These are phyloP conservation scores for Cladobotryum protrusum DNA, from an alignment of 2,329 filamentous ascomycete genomes.

Conservation along the genomic window DNA sequence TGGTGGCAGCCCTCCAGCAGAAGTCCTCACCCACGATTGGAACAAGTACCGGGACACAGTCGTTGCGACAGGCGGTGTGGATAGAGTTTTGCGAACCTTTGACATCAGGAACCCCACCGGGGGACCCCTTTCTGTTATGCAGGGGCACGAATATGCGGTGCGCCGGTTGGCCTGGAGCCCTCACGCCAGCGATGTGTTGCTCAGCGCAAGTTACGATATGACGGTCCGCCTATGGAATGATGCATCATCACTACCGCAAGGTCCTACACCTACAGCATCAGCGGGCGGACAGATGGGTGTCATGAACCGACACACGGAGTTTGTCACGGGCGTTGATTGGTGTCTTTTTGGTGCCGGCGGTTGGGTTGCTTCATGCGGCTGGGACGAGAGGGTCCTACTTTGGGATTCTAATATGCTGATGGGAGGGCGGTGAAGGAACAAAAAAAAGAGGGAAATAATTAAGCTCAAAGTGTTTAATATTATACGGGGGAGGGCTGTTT, in stretches of 20 bases:
- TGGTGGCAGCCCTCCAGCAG: slow-evolving; percentile 56
- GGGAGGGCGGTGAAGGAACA: slow-evolving; percentile 18
- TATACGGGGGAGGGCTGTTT: neutral
- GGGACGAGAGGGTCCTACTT: slow-evolving; percentile 85
- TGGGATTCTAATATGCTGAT: slow-evolving; percentile 72
- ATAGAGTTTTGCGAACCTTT: slow-evolving; percentile 80
- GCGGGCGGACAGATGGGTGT: slow-evolving; percentile 69
- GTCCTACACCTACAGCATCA: slow-evolving; percentile 30
- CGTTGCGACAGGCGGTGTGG: slow-evolving; percentile 83
- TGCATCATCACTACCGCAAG: slow-evolving; percentile 41
- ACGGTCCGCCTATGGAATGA: slow-evolving; percentile 92
- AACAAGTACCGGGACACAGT: slow-evolving; percentile 91
- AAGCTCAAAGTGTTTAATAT: neutral
- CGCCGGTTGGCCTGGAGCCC: slow-evolving; percentile 85
- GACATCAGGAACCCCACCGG: slow-evolving; percentile 72
- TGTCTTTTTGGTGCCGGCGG: slow-evolving; percentile 92
- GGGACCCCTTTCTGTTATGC: slow-evolving; percentile 67
- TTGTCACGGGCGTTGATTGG: slow-evolving; percentile 95
- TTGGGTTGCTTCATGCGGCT: slow-evolving; percentile 90
- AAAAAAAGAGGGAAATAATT: neutral
- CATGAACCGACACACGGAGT: slow-evolving; percentile 93
- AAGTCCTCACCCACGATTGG: slow-evolving; percentile 95
- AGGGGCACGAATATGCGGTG: slow-evolving; percentile 88
- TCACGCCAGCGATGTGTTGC: slow-evolving; percentile 79
- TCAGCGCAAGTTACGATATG: slow-evolving; percentile 97